A percentile compares a stretch with the other conserved stretches of the same genome.
Evolutionary conservation across 169 alveolate genomes (phyloP).

Genomic region (Babesia caballi): DNA sequence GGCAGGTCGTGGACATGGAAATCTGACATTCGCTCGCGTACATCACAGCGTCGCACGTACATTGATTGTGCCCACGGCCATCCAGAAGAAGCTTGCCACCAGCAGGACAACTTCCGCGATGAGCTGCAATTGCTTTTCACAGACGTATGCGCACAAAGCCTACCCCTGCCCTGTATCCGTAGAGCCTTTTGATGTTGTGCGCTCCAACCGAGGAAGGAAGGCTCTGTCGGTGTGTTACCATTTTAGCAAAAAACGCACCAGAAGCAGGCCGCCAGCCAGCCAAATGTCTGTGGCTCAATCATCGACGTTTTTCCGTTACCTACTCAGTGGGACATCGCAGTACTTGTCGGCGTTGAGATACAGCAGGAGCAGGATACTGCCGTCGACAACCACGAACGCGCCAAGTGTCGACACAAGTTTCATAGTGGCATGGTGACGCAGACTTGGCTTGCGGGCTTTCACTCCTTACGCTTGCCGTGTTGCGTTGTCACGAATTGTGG

Average conservation of each 20-base stretch:
- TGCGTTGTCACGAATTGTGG: too few species aligned
- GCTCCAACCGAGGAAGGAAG: slow-evolving; percentile 60
- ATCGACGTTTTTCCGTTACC: background rate
- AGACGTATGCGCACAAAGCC: background rate
- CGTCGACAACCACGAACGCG: slow-evolving; percentile 28
- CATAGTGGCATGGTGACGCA: background rate
- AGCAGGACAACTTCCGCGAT: slow-evolving; percentile 51
- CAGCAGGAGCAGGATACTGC: slow-evolving; percentile 14
- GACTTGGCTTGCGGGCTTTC: too few species aligned
- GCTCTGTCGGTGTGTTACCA: too few species aligned
- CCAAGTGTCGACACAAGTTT: slow-evolving; percentile 48
- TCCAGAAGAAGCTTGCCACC: slow-evolving; percentile 61
- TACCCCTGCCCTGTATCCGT: slow-evolving; percentile 43
- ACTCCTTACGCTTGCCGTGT: too few species aligned
- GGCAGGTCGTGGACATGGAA: slow-evolving; percentile 64
- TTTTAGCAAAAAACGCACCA: slow-evolving; percentile 25
- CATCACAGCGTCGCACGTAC: background rate
- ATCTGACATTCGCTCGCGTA: slow-evolving; percentile 9
- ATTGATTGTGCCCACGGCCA: slow-evolving; percentile 63
- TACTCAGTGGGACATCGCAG: slow-evolving; percentile 62
- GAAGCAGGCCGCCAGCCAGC: slow-evolving; percentile 44
- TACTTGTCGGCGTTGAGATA: slow-evolving; percentile 25
- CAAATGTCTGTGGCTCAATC: slow-evolving; percentile 30
- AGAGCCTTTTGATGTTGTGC: slow-evolving; percentile 18
- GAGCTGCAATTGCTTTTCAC: slow-evolving; percentile 1